Evolutionary conservation across 495 filamentous ascomycete species (phyloP).

Genomic region (Penicillium cinerascens): DNA sequence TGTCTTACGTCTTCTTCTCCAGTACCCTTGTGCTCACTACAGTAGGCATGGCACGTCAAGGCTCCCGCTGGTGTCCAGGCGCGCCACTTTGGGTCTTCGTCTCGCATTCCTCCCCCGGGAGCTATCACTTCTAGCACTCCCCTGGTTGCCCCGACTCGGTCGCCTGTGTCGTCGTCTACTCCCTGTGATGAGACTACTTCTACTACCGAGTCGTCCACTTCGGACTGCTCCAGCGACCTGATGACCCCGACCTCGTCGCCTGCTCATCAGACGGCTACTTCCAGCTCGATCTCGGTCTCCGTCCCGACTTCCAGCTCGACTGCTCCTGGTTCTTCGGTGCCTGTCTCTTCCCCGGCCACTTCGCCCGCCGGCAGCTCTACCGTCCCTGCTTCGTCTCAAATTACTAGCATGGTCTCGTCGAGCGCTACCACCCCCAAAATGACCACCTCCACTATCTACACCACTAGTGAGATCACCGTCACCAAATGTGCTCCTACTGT

Average conservation of each 20-base stretch:
- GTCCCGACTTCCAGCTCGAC: background rate
- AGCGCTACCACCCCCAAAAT: conserved; percentile 16
- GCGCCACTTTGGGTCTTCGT: background rate
- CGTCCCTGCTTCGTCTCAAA: background rate
- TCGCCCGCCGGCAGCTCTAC: conserved; percentile 10
- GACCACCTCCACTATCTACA: conserved; percentile 59
- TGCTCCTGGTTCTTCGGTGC: background rate
- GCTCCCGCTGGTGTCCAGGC: background rate
- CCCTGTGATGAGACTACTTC: background rate
- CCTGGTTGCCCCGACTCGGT: background rate
- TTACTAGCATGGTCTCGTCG: conserved; percentile 6
- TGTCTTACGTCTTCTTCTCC: background rate
- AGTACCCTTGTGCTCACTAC: background rate
- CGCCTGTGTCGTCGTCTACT: background rate
- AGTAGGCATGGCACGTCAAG: background rate
- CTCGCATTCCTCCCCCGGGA: background rate
- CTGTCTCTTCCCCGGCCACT: conserved; percentile 4
- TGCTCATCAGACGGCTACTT: background rate
- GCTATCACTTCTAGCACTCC: background rate
- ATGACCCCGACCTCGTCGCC: background rate
- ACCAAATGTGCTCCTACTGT: conserved; percentile 55
- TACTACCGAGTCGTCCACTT: background rate
- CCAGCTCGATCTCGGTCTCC: background rate
- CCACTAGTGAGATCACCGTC: conserved; percentile 55
- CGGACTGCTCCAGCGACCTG: background rate